A percentile compares a stretch with the other conserved stretches of the same genome.
Conservation (phyloP, 192 early-diverging fungal species). For the Rhizophlyctis rosea region DNA sequence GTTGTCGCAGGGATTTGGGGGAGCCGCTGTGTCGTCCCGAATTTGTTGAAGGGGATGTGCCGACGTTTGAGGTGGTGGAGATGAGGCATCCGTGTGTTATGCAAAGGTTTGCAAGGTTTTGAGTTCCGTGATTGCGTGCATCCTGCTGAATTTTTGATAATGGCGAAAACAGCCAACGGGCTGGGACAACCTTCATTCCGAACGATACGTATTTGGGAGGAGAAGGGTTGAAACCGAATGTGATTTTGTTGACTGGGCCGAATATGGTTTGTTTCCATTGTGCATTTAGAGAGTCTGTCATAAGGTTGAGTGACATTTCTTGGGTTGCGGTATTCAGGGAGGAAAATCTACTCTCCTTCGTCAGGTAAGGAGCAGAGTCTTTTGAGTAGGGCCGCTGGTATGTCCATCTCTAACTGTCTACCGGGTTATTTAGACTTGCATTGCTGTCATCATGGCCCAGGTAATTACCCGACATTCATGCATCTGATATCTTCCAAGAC, state of each 20-base stretch:
- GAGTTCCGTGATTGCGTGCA: too few species aligned
- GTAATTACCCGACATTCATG: too few species aligned
- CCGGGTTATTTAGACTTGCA: constrained; percentile 76
- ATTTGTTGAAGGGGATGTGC: constrained; percentile 61
- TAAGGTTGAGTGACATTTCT: neutral
- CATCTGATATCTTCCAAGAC: too few species aligned
- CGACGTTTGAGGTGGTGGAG: constrained; percentile 78
- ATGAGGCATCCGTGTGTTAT: constrained; percentile 92
- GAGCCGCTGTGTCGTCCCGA: constrained; percentile 82
- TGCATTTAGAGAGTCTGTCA: neutral
- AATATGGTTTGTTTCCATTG: constrained; percentile 67
- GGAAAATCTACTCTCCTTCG: constrained; percentile 96
- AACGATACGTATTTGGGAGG: constrained; percentile 88
- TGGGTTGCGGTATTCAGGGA: constrained; percentile 59
- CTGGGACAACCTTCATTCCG: constrained; percentile 80
- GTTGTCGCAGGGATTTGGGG: constrained; percentile 19
- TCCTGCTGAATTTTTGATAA: neutral
- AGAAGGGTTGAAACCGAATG: constrained; percentile 53
- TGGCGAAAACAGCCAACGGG: too few species aligned
- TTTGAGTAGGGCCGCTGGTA: neutral
- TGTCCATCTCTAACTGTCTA: neutral
- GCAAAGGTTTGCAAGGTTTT: constrained; percentile 43
- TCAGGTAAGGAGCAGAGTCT: constrained; percentile 52
- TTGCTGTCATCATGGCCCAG: constrained; percentile 95
- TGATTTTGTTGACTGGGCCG: constrained; percentile 95